A percentile compares a stretch with the other conserved stretches of the same genome.
Evolutionary conservation across 2,329 filamentous ascomycete genomes (phyloP).

Genomic region (Pseudodiploospora longispora): DNA sequence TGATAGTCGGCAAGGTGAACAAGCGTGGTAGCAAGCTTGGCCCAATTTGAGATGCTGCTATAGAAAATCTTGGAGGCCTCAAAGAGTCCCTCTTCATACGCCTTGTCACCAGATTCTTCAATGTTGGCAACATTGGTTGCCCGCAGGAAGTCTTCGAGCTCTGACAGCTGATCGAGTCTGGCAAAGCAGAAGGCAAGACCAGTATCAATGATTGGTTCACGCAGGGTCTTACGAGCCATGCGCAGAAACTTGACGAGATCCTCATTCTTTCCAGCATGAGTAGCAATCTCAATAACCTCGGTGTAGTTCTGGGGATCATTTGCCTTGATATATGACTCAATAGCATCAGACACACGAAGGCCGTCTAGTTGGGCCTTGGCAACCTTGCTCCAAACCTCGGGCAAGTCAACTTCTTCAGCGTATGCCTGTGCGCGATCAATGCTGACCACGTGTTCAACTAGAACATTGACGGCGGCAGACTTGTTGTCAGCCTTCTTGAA

Average conservation of each 20-base stretch:
- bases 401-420: conserved; percentile 85
- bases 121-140: conserved; percentile 91
- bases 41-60: conserved; percentile 98
- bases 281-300: conserved; percentile 94
- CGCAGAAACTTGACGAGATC: conserved; percentile 93
- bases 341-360: conserved; percentile 82
- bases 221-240: conserved; percentile 95
- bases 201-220: conserved; percentile 89
- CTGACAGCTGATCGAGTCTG: conserved; percentile 79
- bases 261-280: conserved; percentile 93
- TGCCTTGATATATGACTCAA: conserved; percentile 96
- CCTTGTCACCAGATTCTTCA: conserved; percentile 96
- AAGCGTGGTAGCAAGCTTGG: conserved; percentile 92
- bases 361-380: conserved; percentile 97
- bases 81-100: conserved; percentile 87
- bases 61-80: conserved; percentile 99
- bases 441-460: conserved; percentile 94
- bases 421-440: conserved; percentile 96
- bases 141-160: conserved; percentile 93
- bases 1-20: conserved; percentile 98
- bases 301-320: conserved; percentile 85
- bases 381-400: conserved; percentile 97
- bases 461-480: conserved; percentile 75
- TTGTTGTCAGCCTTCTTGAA: conserved; percentile 97
- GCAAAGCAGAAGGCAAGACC: conserved; percentile 90